phyloP scores from a whole-genome alignment of 106 monocot genomes.

The Agapanthus africanus region DNA sequence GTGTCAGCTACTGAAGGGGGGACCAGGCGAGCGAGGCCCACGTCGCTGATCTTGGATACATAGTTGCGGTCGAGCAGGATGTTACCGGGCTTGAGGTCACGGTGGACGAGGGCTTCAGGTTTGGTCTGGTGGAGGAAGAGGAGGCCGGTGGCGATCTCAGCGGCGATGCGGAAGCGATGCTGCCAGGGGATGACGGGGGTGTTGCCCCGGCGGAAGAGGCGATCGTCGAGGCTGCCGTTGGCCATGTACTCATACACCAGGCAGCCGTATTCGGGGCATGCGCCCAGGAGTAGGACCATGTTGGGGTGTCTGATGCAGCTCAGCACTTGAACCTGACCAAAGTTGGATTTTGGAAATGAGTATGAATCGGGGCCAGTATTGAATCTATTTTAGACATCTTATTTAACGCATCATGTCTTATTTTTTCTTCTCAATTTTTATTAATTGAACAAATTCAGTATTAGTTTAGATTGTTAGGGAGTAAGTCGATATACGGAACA shows the following conservation, averaged over 20 bases:
- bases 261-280: conserved; percentile 29
- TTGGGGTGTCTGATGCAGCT: conserved; percentile 26
- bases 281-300: conserved; percentile 28
- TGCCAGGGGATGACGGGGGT: conserved; percentile 23
- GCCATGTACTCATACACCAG: conserved; percentile 36
- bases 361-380: too few relatives aligned
- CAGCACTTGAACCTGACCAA: conserved; percentile 11
- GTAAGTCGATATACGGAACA: too few relatives aligned
- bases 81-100: conserved; percentile 32
- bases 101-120: conserved; percentile 22
- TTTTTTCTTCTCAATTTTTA: too few relatives aligned
- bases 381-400: too few relatives aligned
- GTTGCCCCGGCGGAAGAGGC: conserved; percentile 17
- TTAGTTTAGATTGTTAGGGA: too few relatives aligned
- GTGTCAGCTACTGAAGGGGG: conserved; percentile 18
- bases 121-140: conserved; percentile 34
- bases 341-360: too few relatives aligned
- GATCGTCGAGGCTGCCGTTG: conserved; percentile 25
- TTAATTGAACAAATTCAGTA: too few relatives aligned
- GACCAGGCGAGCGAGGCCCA: conserved; percentile 28
- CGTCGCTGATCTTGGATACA: conserved; percentile 32
- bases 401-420: too few relatives aligned
- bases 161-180: conserved; percentile 26
- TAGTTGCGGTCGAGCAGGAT: conserved; percentile 28
- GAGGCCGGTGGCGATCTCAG: conserved; percentile 24